These are phyloP conservation scores for Solanum peruvianum DNA, from an alignment of 257 asterid genomes.

Conservation along the genomic window DNA sequence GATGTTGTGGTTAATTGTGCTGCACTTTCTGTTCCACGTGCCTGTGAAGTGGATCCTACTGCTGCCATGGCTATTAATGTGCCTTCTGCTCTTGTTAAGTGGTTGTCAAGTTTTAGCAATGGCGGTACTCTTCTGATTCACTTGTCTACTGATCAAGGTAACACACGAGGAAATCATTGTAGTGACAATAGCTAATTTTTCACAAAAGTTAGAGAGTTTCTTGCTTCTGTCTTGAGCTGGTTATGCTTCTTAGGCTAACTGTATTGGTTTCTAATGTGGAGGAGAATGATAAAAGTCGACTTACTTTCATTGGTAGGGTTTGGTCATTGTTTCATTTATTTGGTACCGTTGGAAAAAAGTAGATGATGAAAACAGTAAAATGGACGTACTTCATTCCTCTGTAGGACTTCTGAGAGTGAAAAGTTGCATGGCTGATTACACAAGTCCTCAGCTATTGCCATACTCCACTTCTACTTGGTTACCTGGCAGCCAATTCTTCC, in stretches of 20 bases:
- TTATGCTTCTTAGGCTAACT: background rate
- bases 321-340: background rate
- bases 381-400: background rate
- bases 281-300: background rate
- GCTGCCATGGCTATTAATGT: conserved; percentile 85
- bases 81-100: conserved; percentile 61
- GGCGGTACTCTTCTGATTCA: conserved; percentile 50
- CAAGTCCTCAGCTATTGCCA: background rate
- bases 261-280: background rate
- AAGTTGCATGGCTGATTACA: background rate
- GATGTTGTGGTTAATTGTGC: conserved; percentile 93
- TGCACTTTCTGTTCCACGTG: conserved; percentile 84
- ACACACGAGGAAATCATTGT: background rate
- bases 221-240: background rate
- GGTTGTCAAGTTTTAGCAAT: conserved; percentile 59
- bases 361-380: background rate
- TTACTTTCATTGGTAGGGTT: background rate
- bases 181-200: background rate
- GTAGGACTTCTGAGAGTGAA: background rate
- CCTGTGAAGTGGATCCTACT: conserved; percentile 74
- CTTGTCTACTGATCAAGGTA: conserved; percentile 97
- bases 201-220: background rate
- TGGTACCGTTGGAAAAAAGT: background rate
- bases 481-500: background rate
- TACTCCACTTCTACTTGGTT: background rate